A percentile compares a stretch with the other conserved stretches of the same genome.
Evolutionary conservation across 208 protist species (phyloP).

Genomic region (Leishmania gerbilli): DNA sequence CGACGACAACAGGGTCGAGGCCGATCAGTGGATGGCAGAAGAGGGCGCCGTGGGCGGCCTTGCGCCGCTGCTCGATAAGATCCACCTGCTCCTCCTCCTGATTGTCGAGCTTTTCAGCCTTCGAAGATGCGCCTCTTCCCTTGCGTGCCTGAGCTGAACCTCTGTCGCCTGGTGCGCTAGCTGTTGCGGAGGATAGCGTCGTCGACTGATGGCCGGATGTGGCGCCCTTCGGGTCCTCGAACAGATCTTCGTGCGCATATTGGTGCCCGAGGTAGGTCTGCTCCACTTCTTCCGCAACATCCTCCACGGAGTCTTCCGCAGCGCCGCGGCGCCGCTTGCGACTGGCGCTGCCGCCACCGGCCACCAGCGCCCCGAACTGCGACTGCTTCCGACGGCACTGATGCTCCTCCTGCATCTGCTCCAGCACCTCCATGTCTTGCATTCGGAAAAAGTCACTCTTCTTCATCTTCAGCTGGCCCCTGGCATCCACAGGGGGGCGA

Average conservation of each 20-base stretch:
- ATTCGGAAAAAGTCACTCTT: slow-evolving; percentile 87
- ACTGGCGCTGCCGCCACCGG: background rate
- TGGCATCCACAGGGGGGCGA: slow-evolving; percentile 47
- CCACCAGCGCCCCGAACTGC: slow-evolving; percentile 16
- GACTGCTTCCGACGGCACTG: slow-evolving; percentile 39
- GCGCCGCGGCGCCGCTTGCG: slow-evolving; percentile 22
- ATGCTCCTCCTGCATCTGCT: slow-evolving; percentile 80
- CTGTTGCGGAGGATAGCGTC: background rate
- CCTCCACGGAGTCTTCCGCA: slow-evolving; percentile 19
- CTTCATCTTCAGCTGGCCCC: slow-evolving; percentile 69
- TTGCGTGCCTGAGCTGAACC: background rate
- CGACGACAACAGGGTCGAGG: slow-evolving; percentile 54
- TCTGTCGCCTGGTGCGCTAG: background rate
- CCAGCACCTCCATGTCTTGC: slow-evolving; percentile 80
- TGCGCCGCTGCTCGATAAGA: slow-evolving; percentile 25
- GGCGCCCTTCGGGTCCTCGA: slow-evolving; percentile 8
- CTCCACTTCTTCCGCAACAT: slow-evolving; percentile 35
- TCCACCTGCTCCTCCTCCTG: slow-evolving; percentile 23
- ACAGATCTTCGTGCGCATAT: slow-evolving; percentile 26
- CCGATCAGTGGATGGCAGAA: slow-evolving; percentile 81
- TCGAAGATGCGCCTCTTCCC: background rate
- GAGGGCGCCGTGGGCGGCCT: slow-evolving; percentile 45
- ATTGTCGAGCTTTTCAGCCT: background rate
- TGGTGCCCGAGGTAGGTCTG: slow-evolving; percentile 47
- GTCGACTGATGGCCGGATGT: background rate